Conservation (phyloP, 257 asterid species). For the Solanum bukasovii region DNA sequence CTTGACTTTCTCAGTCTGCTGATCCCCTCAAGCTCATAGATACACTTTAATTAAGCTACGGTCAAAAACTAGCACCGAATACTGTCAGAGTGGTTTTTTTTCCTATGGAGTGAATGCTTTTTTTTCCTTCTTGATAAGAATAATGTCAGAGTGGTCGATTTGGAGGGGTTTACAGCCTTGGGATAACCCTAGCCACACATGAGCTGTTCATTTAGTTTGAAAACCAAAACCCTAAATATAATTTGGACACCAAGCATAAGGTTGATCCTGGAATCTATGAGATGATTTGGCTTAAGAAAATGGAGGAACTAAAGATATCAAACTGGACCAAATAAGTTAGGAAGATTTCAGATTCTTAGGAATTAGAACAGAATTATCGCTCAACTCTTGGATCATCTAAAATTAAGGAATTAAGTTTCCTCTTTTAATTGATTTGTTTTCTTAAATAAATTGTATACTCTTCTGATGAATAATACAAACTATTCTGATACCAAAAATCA, state of each 20-base stretch:
- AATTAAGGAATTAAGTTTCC: background rate
- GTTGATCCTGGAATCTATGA: background rate
- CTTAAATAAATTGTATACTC: background rate
- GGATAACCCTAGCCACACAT: background rate
- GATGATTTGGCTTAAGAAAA: background rate
- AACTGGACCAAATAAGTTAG: background rate
- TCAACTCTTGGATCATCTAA: background rate
- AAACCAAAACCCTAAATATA: background rate
- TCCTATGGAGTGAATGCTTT: background rate
- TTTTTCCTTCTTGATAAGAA: background rate
- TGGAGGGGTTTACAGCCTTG: background rate
- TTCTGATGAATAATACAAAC: background rate
- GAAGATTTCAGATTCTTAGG: background rate
- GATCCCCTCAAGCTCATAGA: background rate
- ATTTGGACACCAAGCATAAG: background rate
- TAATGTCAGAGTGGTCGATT: background rate
- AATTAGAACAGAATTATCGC: background rate
- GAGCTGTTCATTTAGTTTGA: background rate
- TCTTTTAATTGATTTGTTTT: background rate
- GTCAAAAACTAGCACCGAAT: background rate
- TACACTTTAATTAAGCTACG: background rate
- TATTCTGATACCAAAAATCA: background rate
- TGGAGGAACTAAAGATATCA: background rate
- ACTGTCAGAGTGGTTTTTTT: background rate
- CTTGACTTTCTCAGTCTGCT: background rate